These are phyloP conservation scores for Hypoxylon rubiginosum DNA, from an alignment of 2,329 filamentous ascomycete genomes.

Conservation along the genomic window DNA sequence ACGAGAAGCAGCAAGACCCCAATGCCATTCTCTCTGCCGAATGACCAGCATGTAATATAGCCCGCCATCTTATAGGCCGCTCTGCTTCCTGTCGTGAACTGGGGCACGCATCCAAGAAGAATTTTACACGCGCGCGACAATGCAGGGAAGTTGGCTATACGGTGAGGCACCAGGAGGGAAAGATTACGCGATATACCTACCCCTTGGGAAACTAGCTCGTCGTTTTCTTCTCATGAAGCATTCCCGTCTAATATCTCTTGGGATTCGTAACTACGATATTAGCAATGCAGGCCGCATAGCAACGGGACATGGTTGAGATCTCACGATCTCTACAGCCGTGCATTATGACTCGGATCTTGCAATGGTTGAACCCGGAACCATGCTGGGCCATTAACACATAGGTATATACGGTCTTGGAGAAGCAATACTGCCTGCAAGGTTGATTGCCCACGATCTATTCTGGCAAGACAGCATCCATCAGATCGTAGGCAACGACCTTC, in stretches of 20 bases:
- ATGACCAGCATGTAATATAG: not conserved
- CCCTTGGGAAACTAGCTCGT: not conserved
- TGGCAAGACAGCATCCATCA: not conserved
- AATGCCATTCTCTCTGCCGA: not conserved
- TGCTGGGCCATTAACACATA: not conserved
- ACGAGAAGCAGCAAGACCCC: constrained; percentile 8
- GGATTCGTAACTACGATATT: not conserved
- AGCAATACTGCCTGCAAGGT: not conserved
- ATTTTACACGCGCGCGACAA: not conserved
- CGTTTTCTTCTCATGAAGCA: not conserved
- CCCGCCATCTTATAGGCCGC: not conserved
- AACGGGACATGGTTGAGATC: constrained; percentile 10
- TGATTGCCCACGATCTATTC: not conserved
- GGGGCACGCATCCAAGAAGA: not conserved
- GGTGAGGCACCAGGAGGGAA: not conserved
- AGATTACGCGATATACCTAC: not conserved
- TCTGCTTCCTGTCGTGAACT: constrained; percentile 8
- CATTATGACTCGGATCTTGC: constrained; percentile 10
- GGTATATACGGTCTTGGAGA: not conserved
- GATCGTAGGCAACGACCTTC: not conserved
- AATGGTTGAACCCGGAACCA: not conserved
- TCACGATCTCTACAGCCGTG: constrained; percentile 15
- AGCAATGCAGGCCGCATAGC: not conserved
- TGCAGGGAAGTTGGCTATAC: not conserved
- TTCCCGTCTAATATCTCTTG: not conserved